Percentiles rank a stretch among this genome's conserved stretches.
phyloP scores from a whole-genome alignment of 2,329 filamentous ascomycete species.

The Fusarium pseudograminearum region DNA sequence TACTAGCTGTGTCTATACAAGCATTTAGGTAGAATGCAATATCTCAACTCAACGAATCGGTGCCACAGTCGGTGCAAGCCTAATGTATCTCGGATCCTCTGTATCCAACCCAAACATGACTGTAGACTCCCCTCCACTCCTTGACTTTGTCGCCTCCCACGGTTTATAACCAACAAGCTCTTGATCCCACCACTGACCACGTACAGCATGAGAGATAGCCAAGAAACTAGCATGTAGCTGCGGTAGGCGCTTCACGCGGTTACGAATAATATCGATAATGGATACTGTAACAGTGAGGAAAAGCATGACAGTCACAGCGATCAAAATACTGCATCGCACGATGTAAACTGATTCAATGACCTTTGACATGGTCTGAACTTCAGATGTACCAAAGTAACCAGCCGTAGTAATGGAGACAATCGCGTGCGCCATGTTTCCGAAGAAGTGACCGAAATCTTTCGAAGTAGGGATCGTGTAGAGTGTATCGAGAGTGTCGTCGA shows the following conservation, averaged over 20 bases:
- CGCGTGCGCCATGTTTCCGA: slow-evolving; percentile 40
- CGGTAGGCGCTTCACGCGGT: slow-evolving; percentile 26
- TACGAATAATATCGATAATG: slow-evolving; percentile 35
- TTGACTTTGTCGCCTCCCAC: slow-evolving; percentile 18
- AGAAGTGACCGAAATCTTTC: slow-evolving; percentile 37
- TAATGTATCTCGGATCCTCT: slow-evolving; percentile 32
- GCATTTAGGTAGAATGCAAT: background rate
- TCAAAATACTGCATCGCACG: slow-evolving; percentile 34
- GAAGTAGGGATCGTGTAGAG: slow-evolving; percentile 40
- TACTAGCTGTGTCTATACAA: background rate
- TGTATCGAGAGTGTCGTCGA: slow-evolving; percentile 33
- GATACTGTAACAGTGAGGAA: slow-evolving; percentile 23
- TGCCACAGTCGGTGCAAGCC: slow-evolving; percentile 34
- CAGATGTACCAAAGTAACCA: slow-evolving; percentile 36
- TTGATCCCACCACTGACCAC: slow-evolving; percentile 38
- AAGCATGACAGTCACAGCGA: slow-evolving; percentile 31
- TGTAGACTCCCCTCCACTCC: slow-evolving; percentile 11
- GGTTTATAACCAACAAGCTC: slow-evolving; percentile 26
- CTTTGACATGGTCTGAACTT: slow-evolving; percentile 16
- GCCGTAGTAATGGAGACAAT: slow-evolving; percentile 39
- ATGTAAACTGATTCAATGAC: slow-evolving; percentile 37
- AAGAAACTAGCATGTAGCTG: slow-evolving; percentile 37
- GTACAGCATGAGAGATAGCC: slow-evolving; percentile 35
- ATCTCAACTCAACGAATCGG: slow-evolving; percentile 20
- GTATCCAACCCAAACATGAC: slow-evolving; percentile 42